Evolutionary conservation across 176 grass and related monocot species (phyloP), one percentile per base, ranked within the genome.

Genomic region (Luzula sylvatica): DNA sequence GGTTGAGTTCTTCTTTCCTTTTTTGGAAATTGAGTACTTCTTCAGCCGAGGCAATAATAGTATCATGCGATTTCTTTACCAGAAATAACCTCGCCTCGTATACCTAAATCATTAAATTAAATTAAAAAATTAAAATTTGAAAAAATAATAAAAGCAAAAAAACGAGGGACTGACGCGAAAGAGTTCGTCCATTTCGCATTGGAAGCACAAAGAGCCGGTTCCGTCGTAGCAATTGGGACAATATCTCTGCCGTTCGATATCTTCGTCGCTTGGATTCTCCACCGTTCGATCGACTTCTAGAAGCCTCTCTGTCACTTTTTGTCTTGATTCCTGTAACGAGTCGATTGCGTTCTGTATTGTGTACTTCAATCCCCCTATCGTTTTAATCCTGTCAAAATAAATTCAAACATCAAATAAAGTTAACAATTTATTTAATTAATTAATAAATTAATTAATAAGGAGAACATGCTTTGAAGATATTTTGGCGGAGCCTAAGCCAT

Each of bases 171-270:
- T 51, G 69, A 95, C 89, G 83, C 80, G 83, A 78, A 85, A 88
- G 25, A 82, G 70, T 16, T 44, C 69, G 82, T 95, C 89, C 42
- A 88, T 41, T 81, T 95, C 83, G 64, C 89, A 95, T 23, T 88
- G 83, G 24, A 88, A 71, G 75, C 89, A 95, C 42, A 95, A 68
- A 83, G 74, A 65, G 69, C 89, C 89, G 66, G 78, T 81, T 22
- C 80, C 83, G 66, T 82, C 80, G 52, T 85, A 88, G 62, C 89
- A 95, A 15, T 85, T 88, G 19, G 83, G 83, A 62, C 89, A 95
- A 50, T 85, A 85, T 64, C 80, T 67, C 65, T 85, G 80, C 43
- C 80, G 66, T 56, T 76, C 89, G 63, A 95, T 70, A 35, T 95
- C 89, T 20, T 85, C 83, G 46, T 85, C 89, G 68, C 62, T 88